Evolutionary conservation across 2,329 filamentous ascomycete genomes (phyloP).

Genomic region (Grosmannia huntii): DNA sequence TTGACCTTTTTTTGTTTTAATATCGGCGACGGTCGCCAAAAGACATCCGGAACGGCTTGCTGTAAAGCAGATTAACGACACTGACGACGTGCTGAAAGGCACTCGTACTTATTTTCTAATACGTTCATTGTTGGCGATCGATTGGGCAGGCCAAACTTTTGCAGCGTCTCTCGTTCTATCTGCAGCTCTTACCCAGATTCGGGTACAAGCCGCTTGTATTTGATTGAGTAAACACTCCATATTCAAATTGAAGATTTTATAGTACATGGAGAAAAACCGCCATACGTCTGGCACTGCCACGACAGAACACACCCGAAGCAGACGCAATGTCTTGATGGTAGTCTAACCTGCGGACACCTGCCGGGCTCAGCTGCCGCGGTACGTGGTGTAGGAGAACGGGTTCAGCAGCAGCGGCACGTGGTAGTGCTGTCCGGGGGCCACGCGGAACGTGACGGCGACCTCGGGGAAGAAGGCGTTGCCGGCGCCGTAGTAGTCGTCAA

Average conservation of each 20-base stretch:
- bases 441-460: conserved; percentile 38
- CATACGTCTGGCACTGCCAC: too few species aligned
- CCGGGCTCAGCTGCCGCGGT: conserved; percentile 52
- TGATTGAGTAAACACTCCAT: background rate
- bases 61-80: background rate
- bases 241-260: background rate
- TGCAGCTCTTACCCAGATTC: background rate
- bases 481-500: conserved; percentile 54
- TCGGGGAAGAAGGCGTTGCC: conserved; percentile 49
- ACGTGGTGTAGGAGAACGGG: conserved; percentile 72
- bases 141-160: background rate
- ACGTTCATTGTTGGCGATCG: background rate
- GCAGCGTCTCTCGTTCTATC: background rate
- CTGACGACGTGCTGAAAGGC: background rate
- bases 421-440: conserved; percentile 51
- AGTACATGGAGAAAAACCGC: background rate
- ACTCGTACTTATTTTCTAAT: background rate
- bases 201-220: background rate
- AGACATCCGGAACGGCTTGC: background rate
- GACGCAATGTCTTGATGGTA: too few species aligned
- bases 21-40: background rate
- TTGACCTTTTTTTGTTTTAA: background rate
- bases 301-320: too few species aligned
- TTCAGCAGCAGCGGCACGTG: conserved; percentile 69
- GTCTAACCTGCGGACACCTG: too few species aligned